phyloP scores from a whole-genome alignment of 2,329 filamentous ascomycete genomes.

The Fusarium incarnatum region DNA sequence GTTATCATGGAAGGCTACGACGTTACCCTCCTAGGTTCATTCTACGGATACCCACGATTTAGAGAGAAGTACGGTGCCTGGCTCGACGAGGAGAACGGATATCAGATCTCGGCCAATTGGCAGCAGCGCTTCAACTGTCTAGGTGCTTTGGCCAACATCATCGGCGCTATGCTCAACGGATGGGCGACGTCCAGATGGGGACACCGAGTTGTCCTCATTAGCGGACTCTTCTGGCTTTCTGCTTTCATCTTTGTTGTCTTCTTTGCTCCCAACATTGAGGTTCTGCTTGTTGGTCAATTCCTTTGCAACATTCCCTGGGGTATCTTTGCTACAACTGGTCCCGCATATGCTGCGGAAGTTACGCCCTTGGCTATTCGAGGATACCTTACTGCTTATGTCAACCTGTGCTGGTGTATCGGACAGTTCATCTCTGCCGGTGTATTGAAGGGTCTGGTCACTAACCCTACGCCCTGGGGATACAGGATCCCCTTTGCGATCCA shows the following conservation, averaged over 20 bases:
- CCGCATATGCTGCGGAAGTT: conserved; percentile 59
- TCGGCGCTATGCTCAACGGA: conserved; percentile 57
- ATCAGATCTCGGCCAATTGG: conserved; percentile 63
- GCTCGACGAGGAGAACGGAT: conserved; percentile 50
- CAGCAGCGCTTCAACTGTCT: conserved; percentile 60
- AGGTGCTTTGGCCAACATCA: conserved; percentile 52
- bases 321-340: conserved; percentile 58
- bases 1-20: conserved; percentile 66
- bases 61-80: conserved; percentile 56
- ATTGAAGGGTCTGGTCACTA: conserved; percentile 53
- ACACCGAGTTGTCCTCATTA: conserved; percentile 58
- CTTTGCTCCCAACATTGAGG: conserved; percentile 58
- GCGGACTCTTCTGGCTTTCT: conserved; percentile 54
- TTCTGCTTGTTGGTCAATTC: conserved; percentile 59
- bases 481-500: conserved; percentile 56
- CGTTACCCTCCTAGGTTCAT: conserved; percentile 58
- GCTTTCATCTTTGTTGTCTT: conserved; percentile 62
- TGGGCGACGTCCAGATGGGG: conserved; percentile 57
- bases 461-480: conserved; percentile 53
- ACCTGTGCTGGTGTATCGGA: conserved; percentile 59
- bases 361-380: conserved; percentile 56
- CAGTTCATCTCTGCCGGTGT: conserved; percentile 58
- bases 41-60: conserved; percentile 58
- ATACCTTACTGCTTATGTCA: conserved; percentile 58
- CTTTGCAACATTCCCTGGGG: conserved; percentile 60